Evolutionary conservation across 768 basidiomycete genomes (phyloP).

Genomic region (Mycena capillaripes): DNA sequence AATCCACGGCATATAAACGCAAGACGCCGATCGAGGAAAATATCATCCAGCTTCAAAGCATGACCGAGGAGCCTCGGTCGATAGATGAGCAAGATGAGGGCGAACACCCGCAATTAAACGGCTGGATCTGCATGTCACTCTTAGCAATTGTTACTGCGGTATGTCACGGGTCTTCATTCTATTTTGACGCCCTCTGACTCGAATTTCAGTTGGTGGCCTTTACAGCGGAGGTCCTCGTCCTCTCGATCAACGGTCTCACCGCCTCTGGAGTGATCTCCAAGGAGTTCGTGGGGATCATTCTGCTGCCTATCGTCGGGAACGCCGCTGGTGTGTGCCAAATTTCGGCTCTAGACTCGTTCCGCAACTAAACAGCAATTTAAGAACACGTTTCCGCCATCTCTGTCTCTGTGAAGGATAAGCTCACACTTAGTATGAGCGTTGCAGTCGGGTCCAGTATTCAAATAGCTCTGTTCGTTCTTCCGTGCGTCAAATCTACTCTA

Average conservation of each 20-base stretch:
- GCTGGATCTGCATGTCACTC: conserved; percentile 41
- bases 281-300: conserved; percentile 74
- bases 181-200: not conserved
- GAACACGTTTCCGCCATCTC: conserved; percentile 82
- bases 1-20: conserved; percentile 33
- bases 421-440: conserved; percentile 77
- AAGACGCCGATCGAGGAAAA: not conserved
- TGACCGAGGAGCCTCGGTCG: not conserved
- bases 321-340: conserved; percentile 49
- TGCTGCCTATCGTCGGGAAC: conserved; percentile 82
- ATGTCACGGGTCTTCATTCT: not conserved
- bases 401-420: conserved; percentile 77
- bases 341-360: not conserved
- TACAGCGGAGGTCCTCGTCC: conserved; percentile 65
- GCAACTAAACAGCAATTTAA: conserved; percentile 1
- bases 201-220: conserved; percentile 50
- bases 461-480: conserved; percentile 76
- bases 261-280: conserved; percentile 59
- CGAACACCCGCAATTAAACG: conserved; percentile 23
- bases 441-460: conserved; percentile 76
- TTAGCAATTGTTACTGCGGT: conserved; percentile 44
- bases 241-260: conserved; percentile 74
- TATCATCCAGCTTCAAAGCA: not conserved
- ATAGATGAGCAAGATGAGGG: not conserved
- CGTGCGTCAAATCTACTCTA: conserved; percentile 52